phyloP scores from a whole-genome alignment of 2,329 filamentous ascomycete genomes.

The Emmonsia crescens region DNA sequence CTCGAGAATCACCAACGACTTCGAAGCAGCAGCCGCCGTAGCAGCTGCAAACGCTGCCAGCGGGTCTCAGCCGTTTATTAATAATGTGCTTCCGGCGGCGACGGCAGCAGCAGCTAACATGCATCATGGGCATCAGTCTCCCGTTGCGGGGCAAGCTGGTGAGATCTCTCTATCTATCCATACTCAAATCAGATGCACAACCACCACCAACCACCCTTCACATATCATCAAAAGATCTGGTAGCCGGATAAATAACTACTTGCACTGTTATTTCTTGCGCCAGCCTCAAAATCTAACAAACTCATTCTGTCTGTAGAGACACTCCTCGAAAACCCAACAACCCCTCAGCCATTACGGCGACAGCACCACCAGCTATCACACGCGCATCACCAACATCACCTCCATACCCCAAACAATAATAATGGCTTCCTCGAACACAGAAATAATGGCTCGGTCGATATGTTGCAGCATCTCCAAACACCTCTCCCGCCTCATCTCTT shows the following conservation, averaged over 20 bases:
- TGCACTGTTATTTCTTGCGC: neutral
- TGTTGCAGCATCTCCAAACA: conserved; percentile 12
- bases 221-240: neutral
- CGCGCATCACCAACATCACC: conserved; percentile 3
- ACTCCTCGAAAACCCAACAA: neutral
- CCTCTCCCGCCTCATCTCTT: conserved; percentile 14
- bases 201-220: neutral
- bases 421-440: conserved; percentile 6
- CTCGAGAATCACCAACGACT: neutral
- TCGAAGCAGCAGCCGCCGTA: neutral
- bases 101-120: neutral
- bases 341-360: neutral
- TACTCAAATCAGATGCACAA: neutral
- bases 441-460: conserved; percentile 13
- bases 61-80: neutral
- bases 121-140: neutral
- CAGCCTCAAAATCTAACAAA: neutral
- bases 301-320: neutral
- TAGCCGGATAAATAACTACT: neutral
- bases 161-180: neutral
- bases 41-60: neutral
- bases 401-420: conserved; percentile 5
- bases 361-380: conserved; percentile 8
- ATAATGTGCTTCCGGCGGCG: neutral
- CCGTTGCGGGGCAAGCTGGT: neutral